Base-by-base conservation (phyloP, 345 rosid species). In the Xanthoceras sorbifolium region DNA sequence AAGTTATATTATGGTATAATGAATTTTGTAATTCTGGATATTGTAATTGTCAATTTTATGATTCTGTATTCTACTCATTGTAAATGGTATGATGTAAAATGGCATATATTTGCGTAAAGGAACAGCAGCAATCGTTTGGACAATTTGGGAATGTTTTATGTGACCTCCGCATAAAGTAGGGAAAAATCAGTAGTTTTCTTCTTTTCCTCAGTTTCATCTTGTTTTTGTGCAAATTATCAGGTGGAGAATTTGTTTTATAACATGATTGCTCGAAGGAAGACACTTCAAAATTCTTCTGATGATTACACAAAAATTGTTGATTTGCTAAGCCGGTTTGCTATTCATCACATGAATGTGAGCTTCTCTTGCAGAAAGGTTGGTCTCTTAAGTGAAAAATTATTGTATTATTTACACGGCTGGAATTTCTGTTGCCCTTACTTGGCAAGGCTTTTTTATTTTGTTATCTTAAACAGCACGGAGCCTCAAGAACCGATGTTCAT, bases 251-350 rank as follows among this genome's bases (percentile, higher is more conserved):
- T 96, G 85, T 96, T 96, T 72, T 96, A 90, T 70, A 96, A 96
- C 88, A 93, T 96, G 99, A 86, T 85, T 84, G 98, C 99, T 77
- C 83, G 99, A 79, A 89, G 90, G 88, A 96, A 96, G 93, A 90
- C 94, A 61, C 86, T 96, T 46, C 97, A 92, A 78, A 96, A 85
- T 80, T 93, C 98, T 79, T 77, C 92, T 54, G 98, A 93, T 86
- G 97, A 96, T 82, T 93, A 93, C 77, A 84, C 91, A 0, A 95
- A 93, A 88, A 91, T 93, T 78, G 94, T 92, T 8, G 99, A 95
- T 79, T 77, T 95, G 81, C 86, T 95, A 54, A 92, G 97, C 79
- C 89, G 98, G 69, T 84, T 93, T 86, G 91, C 99, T 34, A 90
- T 95, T 82, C 97, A 95, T 86, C 93, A 93, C 80, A 88, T 72